A percentile compares a stretch with the other conserved stretches of the same genome.
phyloP scores from a whole-genome alignment of 2,329 filamentous ascomycete genomes.

The Penicillium decumbens region DNA sequence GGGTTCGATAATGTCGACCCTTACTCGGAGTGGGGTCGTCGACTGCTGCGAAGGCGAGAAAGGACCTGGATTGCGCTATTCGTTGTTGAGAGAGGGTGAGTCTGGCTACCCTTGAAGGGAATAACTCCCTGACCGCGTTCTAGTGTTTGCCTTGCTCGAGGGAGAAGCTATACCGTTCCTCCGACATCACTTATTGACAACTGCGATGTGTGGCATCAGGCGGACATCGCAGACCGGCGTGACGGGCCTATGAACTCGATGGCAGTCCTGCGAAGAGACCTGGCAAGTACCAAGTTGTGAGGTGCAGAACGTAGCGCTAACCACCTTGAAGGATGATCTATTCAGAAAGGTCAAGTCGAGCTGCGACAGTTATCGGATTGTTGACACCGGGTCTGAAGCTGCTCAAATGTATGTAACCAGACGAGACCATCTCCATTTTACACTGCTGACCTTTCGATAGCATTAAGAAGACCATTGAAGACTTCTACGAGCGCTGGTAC shows the following conservation, averaged over 20 bases:
- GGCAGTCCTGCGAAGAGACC: conserved; percentile 62
- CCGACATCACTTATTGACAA: conserved; percentile 61
- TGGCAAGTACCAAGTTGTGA: conserved; percentile 45
- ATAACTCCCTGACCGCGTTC: neutral
- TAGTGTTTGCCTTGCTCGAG: conserved; percentile 64
- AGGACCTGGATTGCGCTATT: conserved; percentile 68
- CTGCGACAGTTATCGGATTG: conserved; percentile 35
- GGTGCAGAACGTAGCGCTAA: conserved; percentile 3
- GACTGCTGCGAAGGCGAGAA: conserved; percentile 61
- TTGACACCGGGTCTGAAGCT: conserved; percentile 30
- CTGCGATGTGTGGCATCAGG: conserved; percentile 66
- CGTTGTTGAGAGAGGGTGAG: conserved; percentile 63
- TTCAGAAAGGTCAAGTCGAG: conserved; percentile 33
- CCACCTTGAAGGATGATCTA: conserved; percentile 27
- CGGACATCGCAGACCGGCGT: conserved; percentile 59
- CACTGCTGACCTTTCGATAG: conserved; percentile 17
- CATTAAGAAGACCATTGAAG: conserved; percentile 59
- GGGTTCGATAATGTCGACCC: conserved; percentile 62
- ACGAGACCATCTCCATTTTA: neutral
- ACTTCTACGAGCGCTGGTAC: conserved; percentile 63
- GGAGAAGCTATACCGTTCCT: conserved; percentile 64
- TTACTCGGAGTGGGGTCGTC: conserved; percentile 55
- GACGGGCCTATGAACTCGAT: conserved; percentile 69
- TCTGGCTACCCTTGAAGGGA: neutral
- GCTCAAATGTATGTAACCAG: conserved; percentile 30